These are phyloP conservation scores for Capronia coronata DNA, from an alignment of 2,329 filamentous ascomycete genomes.

Conservation along the genomic window DNA sequence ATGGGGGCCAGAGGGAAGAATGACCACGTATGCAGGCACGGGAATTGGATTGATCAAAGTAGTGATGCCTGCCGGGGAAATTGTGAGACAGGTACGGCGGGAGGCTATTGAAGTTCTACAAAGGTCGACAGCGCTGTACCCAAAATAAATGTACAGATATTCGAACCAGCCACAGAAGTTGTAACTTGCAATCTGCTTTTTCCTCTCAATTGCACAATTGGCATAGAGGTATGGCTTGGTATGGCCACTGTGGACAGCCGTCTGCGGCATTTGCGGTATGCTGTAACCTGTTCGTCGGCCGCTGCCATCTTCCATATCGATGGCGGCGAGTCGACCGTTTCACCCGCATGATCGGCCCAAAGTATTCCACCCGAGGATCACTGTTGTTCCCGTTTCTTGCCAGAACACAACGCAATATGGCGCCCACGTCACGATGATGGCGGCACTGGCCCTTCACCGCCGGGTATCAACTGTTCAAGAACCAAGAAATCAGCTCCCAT, in stretches of 20 bases:
- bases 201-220: neutral
- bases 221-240: too few species aligned
- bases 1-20: slow-evolving; percentile 49
- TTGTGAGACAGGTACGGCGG: slow-evolving; percentile 36
- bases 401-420: neutral
- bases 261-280: too few species aligned
- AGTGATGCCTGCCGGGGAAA: slow-evolving; percentile 46
- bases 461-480: slow-evolving; percentile 62
- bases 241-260: too few species aligned
- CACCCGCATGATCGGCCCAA: neutral
- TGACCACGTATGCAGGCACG: slow-evolving; percentile 58
- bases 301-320: neutral
- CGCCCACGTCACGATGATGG: slow-evolving; percentile 13
- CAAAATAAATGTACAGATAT: neutral
- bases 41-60: slow-evolving; percentile 53
- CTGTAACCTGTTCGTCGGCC: too few species aligned
- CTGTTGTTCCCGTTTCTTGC: neutral
- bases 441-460: slow-evolving; percentile 61
- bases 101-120: slow-evolving; percentile 21
- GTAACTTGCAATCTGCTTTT: neutral
- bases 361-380: neutral
- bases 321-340: neutral
- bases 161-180: neutral
- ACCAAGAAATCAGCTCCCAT: too few species aligned
- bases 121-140: slow-evolving; percentile 14